Conservation (phyloP, 108 stramenopile genomes). For the Nitzschia inconspicua region DNA sequence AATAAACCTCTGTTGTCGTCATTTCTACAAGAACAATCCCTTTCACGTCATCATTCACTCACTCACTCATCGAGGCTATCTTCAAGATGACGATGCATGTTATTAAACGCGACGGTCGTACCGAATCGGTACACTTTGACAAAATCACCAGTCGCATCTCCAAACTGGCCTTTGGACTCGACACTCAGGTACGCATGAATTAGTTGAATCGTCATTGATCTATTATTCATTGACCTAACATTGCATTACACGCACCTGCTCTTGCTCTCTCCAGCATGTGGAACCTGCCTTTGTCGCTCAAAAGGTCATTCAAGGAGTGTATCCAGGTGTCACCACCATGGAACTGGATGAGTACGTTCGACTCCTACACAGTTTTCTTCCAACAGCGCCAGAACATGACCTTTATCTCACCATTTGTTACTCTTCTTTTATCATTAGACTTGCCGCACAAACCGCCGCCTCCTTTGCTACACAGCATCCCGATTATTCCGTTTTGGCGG, state of each 20-base stretch:
- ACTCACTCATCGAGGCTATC: not conserved
- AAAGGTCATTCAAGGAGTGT: conserved; percentile 99
- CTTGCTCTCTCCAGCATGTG: conserved; percentile 68
- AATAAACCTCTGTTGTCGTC: too few species aligned
- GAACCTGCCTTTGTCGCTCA: conserved; percentile 92
- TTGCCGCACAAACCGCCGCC: conserved; percentile 99
- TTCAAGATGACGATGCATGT: conserved; percentile 78
- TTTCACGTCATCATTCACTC: too few species aligned
- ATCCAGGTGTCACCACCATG: conserved; percentile 94
- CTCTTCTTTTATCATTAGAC: conserved; percentile 24
- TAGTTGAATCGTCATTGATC: not conserved
- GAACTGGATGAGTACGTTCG: conserved; percentile 93
- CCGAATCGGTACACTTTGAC: conserved; percentile 95
- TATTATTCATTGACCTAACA: too few species aligned
- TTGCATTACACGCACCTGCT: not conserved
- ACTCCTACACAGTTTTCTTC: not conserved
- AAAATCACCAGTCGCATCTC: conserved; percentile 96
- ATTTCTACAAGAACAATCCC: too few species aligned
- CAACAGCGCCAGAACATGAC: not conserved
- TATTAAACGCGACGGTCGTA: conserved; percentile 91
- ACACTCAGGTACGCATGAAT: conserved; percentile 70
- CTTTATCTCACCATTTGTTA: not conserved
- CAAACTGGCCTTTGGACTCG: conserved; percentile 96
- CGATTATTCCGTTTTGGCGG: conserved; percentile 96
- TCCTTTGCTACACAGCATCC: conserved; percentile 98